A percentile compares a stretch with the other conserved stretches of the same genome.
Evolutionary conservation across 2,329 filamentous ascomycete species (phyloP).

Genomic region (Alternaria solani): DNA sequence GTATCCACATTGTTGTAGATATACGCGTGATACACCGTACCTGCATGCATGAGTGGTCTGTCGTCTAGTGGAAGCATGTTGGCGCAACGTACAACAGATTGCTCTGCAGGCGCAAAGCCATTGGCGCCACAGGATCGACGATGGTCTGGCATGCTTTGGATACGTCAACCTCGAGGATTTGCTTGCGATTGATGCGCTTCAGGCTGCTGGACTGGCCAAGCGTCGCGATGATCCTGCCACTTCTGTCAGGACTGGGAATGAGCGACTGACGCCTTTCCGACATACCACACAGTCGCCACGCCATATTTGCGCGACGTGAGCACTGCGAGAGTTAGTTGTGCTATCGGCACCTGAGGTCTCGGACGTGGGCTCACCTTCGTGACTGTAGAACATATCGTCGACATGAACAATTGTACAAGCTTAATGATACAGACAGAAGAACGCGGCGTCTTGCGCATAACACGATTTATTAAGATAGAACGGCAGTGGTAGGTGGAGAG

Average conservation of each 20-base stretch:
- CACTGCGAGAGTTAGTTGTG: conserved; percentile 58
- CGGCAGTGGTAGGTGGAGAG: background rate
- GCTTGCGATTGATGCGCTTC: conserved; percentile 80
- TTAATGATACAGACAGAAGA: conserved; percentile 9
- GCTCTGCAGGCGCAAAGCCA: conserved; percentile 88
- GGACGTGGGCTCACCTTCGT: conserved; percentile 73
- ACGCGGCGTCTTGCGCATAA: background rate
- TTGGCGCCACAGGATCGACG: conserved; percentile 80
- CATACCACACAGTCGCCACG: conserved; percentile 92
- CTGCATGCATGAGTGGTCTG: conserved; percentile 31
- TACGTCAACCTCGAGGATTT: conserved; percentile 88
- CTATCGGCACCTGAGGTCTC: conserved; percentile 3
- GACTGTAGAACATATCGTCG: conserved; percentile 86
- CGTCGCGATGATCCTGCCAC: conserved; percentile 84
- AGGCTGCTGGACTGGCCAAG: conserved; percentile 72
- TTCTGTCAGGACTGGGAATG: conserved; percentile 31
- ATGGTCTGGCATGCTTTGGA: conserved; percentile 89
- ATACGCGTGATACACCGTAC: conserved; percentile 80
- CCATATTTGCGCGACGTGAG: conserved; percentile 88
- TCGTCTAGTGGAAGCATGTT: background rate
- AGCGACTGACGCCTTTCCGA: conserved; percentile 2
- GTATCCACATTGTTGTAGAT: conserved; percentile 85
- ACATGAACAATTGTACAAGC: conserved; percentile 1
- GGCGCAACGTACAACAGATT: conserved; percentile 72
- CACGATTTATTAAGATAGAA: background rate